Evolutionary conservation across 306 rosid species (phyloP).

Genomic region (Cucumis hystrix): DNA sequence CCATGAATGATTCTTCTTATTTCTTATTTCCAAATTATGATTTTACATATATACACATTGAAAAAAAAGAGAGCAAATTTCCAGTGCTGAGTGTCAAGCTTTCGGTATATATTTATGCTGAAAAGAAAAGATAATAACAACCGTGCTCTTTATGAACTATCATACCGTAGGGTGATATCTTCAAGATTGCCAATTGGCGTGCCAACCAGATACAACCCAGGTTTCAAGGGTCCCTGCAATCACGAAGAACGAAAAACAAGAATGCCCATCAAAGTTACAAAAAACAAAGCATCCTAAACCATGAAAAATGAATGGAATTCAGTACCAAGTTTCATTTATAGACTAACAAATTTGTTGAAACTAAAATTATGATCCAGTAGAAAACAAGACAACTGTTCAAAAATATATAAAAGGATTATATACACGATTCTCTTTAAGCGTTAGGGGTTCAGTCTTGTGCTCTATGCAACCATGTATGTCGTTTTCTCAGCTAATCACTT

Average conservation of each 20-base stretch:
- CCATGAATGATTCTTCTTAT: not conserved
- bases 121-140: not conserved
- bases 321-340: not conserved
- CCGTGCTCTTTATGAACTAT: not conserved
- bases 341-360: not conserved
- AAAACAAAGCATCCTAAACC: not conserved
- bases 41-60: not conserved
- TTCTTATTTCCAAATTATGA: not conserved
- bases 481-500: not conserved
- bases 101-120: not conserved
- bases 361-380: not conserved
- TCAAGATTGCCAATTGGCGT: conserved; percentile 82
- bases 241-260: not conserved
- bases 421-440: not conserved
- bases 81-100: not conserved
- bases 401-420: not conserved
- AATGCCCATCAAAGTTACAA: not conserved
- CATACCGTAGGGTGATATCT: conserved; percentile 65
- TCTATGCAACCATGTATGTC: not conserved
- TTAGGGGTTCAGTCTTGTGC: not conserved
- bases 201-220: conserved; percentile 83
- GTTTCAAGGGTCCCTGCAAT: conserved; percentile 40
- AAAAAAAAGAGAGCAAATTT: not conserved
- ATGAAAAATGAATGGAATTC: not conserved
- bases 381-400: not conserved